Conservation (phyloP, 2,329 filamentous ascomycete genomes). For the Zymoseptoria brevis region DNA sequence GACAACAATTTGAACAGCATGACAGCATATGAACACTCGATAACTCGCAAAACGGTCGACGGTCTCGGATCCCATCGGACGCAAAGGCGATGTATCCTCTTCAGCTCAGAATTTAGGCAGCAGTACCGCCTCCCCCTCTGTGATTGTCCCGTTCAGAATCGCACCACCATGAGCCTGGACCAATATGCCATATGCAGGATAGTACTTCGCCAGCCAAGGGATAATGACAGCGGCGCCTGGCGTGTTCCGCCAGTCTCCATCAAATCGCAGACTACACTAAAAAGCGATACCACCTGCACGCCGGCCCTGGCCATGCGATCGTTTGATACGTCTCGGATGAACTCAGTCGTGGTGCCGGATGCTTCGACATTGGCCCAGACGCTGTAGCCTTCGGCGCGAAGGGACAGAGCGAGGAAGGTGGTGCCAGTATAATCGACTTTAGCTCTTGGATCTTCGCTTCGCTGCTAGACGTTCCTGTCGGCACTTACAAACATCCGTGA, state of each 20-base stretch:
- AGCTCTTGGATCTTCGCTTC: background rate
- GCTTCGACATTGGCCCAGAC: constrained; percentile 69
- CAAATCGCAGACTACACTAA: constrained; percentile 57
- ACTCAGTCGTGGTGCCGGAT: constrained; percentile 55
- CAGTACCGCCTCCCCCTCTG: constrained; percentile 45
- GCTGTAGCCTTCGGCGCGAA: constrained; percentile 61
- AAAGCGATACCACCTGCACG: constrained; percentile 55
- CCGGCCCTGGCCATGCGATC: constrained; percentile 59
- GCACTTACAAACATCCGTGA: constrained; percentile 61
- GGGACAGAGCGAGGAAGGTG: constrained; percentile 63
- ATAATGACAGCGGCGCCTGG: constrained; percentile 48
- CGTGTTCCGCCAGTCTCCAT: constrained; percentile 49
- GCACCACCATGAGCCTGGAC: constrained; percentile 56
- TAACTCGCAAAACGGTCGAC: background rate
- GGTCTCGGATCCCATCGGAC: background rate
- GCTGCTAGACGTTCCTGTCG: background rate
- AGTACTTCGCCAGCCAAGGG: constrained; percentile 57
- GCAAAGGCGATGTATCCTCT: background rate
- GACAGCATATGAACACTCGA: background rate
- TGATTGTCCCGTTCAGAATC: constrained; percentile 51
- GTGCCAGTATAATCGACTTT: constrained; percentile 39
- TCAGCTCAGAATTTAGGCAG: constrained; percentile 6
- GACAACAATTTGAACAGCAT: background rate
- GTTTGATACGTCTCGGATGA: constrained; percentile 58
- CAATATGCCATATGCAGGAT: constrained; percentile 57